Evolutionary conservation across 768 basidiomycete genomes (phyloP).

Genomic region (Rhodocollybia butyracea): DNA sequence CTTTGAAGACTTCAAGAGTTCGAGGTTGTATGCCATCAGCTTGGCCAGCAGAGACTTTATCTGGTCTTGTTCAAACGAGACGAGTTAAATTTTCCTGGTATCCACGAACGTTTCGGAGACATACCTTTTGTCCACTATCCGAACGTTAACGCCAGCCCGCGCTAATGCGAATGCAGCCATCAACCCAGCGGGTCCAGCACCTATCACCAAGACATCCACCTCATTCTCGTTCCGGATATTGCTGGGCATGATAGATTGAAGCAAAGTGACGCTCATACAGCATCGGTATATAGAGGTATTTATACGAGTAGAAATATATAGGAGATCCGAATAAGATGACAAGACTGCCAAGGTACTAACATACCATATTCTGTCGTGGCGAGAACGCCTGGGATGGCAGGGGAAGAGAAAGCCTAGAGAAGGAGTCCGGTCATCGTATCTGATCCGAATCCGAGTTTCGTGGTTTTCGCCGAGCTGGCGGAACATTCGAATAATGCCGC

Average conservation of each 20-base stretch:
- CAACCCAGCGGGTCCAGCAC: conserved; percentile 40
- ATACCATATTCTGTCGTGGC: background rate
- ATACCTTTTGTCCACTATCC: conserved; percentile 60
- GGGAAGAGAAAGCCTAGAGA: background rate
- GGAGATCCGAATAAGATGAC: background rate
- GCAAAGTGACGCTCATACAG: background rate
- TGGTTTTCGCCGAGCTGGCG: no score
- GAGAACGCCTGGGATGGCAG: background rate
- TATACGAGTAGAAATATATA: no score
- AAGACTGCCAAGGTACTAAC: background rate
- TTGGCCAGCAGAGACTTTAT: conserved; percentile 49
- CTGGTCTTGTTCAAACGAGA: conserved; percentile 31
- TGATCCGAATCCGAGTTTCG: no score
- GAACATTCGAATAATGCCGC: no score
- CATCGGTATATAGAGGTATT: no score
- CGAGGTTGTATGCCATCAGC: conserved; percentile 60
- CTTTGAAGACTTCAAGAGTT: conserved; percentile 54
- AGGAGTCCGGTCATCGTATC: background rate
- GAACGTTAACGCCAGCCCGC: conserved; percentile 52
- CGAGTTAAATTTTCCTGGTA: background rate
- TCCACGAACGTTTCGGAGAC: conserved; percentile 2
- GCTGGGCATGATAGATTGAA: background rate
- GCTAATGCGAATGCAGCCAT: conserved; percentile 69
- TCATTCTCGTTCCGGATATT: background rate
- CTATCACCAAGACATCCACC: conserved; percentile 5